Percentiles rank a stretch among this genome's conserved stretches.
These are phyloP conservation scores for Triangularia verruculosa DNA, from an alignment of 2,329 filamentous ascomycete genomes.

Conservation along the genomic window DNA sequence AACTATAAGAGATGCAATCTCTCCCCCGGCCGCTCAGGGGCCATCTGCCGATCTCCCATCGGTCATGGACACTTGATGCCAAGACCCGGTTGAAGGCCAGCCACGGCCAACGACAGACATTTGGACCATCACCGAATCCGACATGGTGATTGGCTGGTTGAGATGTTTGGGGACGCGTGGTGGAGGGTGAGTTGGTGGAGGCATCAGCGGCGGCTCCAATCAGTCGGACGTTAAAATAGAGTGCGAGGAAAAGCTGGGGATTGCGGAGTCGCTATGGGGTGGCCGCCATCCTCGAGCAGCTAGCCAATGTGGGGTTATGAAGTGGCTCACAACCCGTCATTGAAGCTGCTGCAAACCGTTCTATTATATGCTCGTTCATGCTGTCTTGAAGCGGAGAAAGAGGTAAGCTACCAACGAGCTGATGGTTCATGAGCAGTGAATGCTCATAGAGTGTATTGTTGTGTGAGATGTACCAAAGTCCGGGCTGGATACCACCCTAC, in stretches of 20 bases:
- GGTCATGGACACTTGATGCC: constrained; percentile 7
- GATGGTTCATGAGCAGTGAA: not conserved
- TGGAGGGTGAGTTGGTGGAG: not conserved
- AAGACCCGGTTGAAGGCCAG: constrained; percentile 18
- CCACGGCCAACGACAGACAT: constrained; percentile 6
- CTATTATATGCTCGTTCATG: no score
- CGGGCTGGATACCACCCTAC: constrained; percentile 1
- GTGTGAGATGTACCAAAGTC: not conserved
- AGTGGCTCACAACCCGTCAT: not conserved
- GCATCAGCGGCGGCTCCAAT: constrained; percentile 5
- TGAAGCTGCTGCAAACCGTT: not conserved
- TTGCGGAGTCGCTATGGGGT: not conserved
- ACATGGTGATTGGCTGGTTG: not conserved
- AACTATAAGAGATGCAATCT: not conserved
- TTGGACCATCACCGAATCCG: not conserved
- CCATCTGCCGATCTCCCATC: constrained; percentile 20
- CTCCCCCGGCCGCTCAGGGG: not conserved
- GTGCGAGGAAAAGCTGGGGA: constrained; percentile 14
- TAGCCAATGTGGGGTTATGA: not conserved
- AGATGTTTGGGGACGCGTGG: not conserved
- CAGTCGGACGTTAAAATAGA: constrained; percentile 21
- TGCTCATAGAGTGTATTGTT: not conserved
- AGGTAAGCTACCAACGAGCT: not conserved
- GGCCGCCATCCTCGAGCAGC: not conserved
- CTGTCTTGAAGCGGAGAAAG: not conserved